Evolutionary conservation across 2,329 filamentous ascomycete genomes (phyloP).

Genomic region (Cladobotryum protrusum): DNA sequence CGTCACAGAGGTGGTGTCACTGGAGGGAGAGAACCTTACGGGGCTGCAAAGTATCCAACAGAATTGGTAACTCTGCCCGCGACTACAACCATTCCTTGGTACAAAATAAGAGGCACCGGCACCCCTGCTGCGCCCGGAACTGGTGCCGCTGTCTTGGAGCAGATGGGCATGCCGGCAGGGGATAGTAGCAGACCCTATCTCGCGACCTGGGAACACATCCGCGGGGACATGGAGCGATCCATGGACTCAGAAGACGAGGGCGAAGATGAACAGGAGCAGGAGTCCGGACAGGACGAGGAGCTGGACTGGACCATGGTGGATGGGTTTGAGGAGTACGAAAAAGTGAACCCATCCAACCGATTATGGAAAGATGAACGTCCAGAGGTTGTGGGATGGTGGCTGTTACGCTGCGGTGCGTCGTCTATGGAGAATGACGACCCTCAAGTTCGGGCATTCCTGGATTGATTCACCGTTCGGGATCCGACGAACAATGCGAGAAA

Average conservation of each 20-base stretch:
- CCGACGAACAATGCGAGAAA: neutral
- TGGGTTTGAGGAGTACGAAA: neutral
- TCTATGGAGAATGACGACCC: conserved; percentile 13
- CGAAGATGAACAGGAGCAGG: neutral
- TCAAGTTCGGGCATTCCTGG: conserved; percentile 13
- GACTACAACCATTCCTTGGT: conserved; percentile 20
- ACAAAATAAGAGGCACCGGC: conserved; percentile 7
- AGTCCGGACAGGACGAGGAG: neutral
- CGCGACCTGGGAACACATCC: conserved; percentile 1
- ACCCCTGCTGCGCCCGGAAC: neutral
- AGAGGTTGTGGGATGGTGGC: conserved; percentile 17
- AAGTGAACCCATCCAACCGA: neutral
- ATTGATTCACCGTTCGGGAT: neutral
- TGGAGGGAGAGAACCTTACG: conserved; percentile 23
- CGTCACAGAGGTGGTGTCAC: conserved; percentile 21
- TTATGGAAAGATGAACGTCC: conserved; percentile 5
- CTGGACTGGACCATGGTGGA: conserved; percentile 7
- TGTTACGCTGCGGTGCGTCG: conserved; percentile 15
- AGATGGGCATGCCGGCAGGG: too few species aligned
- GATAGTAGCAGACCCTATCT: neutral
- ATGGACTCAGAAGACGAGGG: neutral
- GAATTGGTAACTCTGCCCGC: conserved; percentile 17
- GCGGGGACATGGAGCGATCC: conserved; percentile 3
- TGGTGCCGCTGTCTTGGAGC: too few species aligned
- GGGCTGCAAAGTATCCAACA: conserved; percentile 13